Base-by-base conservation (phyloP, 2,329 filamentous ascomycete species). In the Paracorniculantispora psalliotae region DNA sequence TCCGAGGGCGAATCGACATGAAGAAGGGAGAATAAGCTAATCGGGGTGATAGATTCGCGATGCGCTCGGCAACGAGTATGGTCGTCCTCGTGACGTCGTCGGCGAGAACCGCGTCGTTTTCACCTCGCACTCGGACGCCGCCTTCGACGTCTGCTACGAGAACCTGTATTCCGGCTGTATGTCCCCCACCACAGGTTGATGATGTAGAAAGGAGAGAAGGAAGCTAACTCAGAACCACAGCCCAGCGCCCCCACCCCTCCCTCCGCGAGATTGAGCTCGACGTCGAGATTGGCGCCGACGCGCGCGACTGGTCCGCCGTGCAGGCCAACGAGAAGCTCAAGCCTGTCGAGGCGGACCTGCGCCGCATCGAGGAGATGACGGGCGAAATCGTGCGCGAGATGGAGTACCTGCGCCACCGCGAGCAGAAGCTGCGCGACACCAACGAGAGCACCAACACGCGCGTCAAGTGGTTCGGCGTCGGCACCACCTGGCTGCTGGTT, bases 381-480 rank as follows among this genome's bases (percentile, higher is more conserved):
- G 82, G 81, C 65, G 93, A 97, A 78, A 86, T 97, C 64, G 93
- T 97, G 51, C 76, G 76, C 63, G 93, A 97, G 82, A 96, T 99
- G 93, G 93, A 97, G 65, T 99, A 97, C 78, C 84, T 99, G 68
- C 85, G 94, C 65, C 69, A 75, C 41, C 85, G 94, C 68, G 94
- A 99, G 81, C 92, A 96, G 84, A 96, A 91, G 81, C 83, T 99
- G 68, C 84, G 94, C 73, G 93, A 99, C 78, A 99, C 94, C 67
- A 99, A 99, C 76, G 94, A 99, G 87, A 97, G 93, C 81, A 99
- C 94, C 65, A 99, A 99, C 78, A 94, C 90, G 77, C 86, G 94
- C 61, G 94, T 99, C 70, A 99, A 97, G 81, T 97, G 91, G 92
- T 99, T 99, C 76, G 93, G 93, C 51, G 87, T 97, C 73, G 86